Base-by-base conservation (phyloP, 805 yeast genomes). In the Lipomyces mesembrius region DNA sequence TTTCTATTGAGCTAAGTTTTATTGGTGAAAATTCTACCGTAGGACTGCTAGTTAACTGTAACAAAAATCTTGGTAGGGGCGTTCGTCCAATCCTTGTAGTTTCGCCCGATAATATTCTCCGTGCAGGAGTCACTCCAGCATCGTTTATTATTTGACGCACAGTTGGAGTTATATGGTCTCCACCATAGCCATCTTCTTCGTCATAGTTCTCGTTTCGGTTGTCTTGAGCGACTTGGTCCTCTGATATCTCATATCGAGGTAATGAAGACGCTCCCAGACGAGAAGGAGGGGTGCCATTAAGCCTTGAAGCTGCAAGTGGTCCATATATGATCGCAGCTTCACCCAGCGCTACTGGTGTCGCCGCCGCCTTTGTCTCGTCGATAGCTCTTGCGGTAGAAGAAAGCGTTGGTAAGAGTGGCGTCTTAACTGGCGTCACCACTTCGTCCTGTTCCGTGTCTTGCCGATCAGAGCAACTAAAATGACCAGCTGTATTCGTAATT, bases 71-170 rank as follows among this genome's bases (percentile, higher is more conserved):
- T 29, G 35, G 27, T 29, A 2, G 17, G n/a, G 60, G 27, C 60
- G 51, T 5, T 57, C 20, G 43, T 22, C 37, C 29, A 52, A 25
- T 7, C 55, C n/a, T 3, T 25, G 17, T 8, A 25, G 29, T 52
- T 11, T 6, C 34, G 5, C 0, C 9, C 14, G 53, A 49, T 14
- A 49, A 49, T 22, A 14, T 14, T 11, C 55, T 52, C 17, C 17
- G 55, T 12, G 35, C 32, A n/a, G 63, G 63, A 37, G 63, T 53
- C 14, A 60, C n/a, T 17, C 61, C 63, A 20, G 61, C 63, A 12
- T 29, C 37, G 3, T 12, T 34, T n/a, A 53, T 27, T 20, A 60
- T 60, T 17, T 46, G 57, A 9, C 51, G 37, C 22, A 59, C 62
- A 14, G 62, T 22, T 12, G 62, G 62, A 27, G 62, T 35, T 12